These are phyloP conservation scores for Rhizopus arrhizus DNA, from an alignment of 371 early-diverging fungal genomes.

Conservation along the genomic window DNA sequence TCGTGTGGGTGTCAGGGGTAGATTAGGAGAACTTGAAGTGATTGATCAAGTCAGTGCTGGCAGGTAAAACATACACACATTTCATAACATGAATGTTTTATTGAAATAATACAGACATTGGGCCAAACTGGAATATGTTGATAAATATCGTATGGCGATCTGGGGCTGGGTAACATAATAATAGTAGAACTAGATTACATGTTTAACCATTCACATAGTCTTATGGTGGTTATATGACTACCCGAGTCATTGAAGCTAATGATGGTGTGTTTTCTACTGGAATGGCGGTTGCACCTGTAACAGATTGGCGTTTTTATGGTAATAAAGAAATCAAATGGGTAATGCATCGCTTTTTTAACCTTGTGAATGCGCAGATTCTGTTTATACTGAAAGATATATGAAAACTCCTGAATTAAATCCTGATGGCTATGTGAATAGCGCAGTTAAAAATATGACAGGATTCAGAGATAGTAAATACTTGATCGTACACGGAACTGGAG, in stretches of 20 bases:
- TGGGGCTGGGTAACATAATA: constrained; percentile 85
- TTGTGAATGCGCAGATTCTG: constrained; percentile 62
- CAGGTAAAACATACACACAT: neutral
- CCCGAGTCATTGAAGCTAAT: constrained; percentile 85
- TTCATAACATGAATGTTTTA: no score
- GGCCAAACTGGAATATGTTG: constrained; percentile 69
- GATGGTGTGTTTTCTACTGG: constrained; percentile 81
- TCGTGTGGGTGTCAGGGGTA: constrained; percentile 72
- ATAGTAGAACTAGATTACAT: neutral
- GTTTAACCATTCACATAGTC: constrained; percentile 51
- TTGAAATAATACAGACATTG: constrained; percentile 42
- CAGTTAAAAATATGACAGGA: constrained; percentile 81
- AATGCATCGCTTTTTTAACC: neutral
- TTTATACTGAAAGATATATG: constrained; percentile 98
- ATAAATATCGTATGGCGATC: constrained; percentile 77
- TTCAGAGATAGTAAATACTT: constrained; percentile 80
- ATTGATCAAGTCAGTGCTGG: constrained; percentile 88
- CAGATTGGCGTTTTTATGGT: constrained; percentile 87
- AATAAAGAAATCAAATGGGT: neutral
- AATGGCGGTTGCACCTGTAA: constrained; percentile 96
- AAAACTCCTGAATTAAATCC: constrained; percentile 78
- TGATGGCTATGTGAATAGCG: constrained; percentile 77
- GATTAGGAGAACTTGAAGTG: constrained; percentile 83
- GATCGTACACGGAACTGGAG: constrained; percentile 91
- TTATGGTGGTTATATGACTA: constrained; percentile 91